phyloP scores from a whole-genome alignment of 2,329 filamentous ascomycete species.

The Aspergillus sclerotialis region DNA sequence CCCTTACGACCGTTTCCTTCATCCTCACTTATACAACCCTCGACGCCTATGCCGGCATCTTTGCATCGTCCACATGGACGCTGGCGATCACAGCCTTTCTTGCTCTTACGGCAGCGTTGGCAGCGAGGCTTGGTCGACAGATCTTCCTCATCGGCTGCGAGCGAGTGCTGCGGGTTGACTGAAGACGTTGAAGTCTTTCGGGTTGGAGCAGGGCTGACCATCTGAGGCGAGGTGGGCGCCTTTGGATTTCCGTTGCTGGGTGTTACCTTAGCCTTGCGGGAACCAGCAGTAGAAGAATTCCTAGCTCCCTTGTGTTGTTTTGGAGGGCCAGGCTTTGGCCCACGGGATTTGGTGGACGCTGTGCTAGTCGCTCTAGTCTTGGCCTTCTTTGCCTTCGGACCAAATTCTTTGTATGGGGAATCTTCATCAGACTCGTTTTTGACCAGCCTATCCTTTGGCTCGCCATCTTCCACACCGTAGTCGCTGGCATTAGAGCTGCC shows the following conservation, averaged over 20 bases:
- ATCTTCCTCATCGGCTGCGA: conserved; percentile 72
- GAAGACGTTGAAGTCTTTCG: conserved; percentile 52
- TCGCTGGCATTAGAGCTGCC: conserved; percentile 56
- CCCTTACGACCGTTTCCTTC: conserved; percentile 96
- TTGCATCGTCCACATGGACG: conserved; percentile 91
- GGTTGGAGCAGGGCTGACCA: conserved; percentile 40
- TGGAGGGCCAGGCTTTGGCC: conserved; percentile 18
- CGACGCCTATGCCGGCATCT: conserved; percentile 86
- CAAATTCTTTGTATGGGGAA: conserved; percentile 27
- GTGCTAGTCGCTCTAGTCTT: conserved; percentile 40
- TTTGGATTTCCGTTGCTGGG: conserved; percentile 12
- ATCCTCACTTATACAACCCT: conserved; percentile 94
- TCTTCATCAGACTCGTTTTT: conserved; percentile 48
- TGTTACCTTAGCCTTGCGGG: conserved; percentile 33
- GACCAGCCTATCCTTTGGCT: conserved; percentile 46
- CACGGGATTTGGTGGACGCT: conserved; percentile 23
- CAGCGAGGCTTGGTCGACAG: conserved; percentile 93
- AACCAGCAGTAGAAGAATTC: conserved; percentile 19
- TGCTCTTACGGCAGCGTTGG: conserved; percentile 97
- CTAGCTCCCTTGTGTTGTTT: conserved; percentile 31
- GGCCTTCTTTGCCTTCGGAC: conserved; percentile 45
- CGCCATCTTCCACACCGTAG: conserved; percentile 52
- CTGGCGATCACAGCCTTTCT: conserved; percentile 97
- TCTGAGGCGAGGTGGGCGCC: conserved; percentile 36
- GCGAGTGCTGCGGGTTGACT: conserved; percentile 55